A percentile compares a stretch with the other conserved stretches of the same genome.
Conservation (phyloP, 176 grass and related monocot genomes). For the Aegilops tauschii region DNA sequence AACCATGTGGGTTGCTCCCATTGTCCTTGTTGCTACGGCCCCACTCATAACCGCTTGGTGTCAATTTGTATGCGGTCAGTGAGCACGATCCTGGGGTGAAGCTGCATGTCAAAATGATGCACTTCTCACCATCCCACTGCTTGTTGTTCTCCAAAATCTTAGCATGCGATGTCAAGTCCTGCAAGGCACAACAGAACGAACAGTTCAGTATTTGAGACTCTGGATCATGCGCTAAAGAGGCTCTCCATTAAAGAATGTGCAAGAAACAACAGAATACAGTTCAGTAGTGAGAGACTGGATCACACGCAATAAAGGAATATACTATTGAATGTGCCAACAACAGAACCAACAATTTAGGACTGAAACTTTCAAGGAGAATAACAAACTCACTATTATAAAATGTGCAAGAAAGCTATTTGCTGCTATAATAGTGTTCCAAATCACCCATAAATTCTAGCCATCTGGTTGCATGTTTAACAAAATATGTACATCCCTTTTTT, state of each 20-base stretch:
- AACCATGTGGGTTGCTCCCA: slow-evolving; percentile 95
- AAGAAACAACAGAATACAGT: neutral
- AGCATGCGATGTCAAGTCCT: slow-evolving; percentile 86
- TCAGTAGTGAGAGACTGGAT: neutral
- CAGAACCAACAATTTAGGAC: neutral
- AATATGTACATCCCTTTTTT: no score
- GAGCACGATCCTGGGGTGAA: slow-evolving; percentile 96
- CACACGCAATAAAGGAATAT: neutral
- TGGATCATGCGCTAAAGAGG: neutral
- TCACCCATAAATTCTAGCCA: no score
- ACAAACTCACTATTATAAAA: neutral
- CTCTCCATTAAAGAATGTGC: neutral
- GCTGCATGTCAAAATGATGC: slow-evolving; percentile 95
- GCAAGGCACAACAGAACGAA: slow-evolving; percentile 25
- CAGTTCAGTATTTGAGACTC: neutral
- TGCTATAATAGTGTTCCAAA: no score
- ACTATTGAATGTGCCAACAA: neutral
- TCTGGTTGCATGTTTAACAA: no score
- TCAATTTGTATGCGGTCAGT: slow-evolving; percentile 91
- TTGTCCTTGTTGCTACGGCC: slow-evolving; percentile 95
- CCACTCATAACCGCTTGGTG: slow-evolving; percentile 95
- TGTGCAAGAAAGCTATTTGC: neutral
- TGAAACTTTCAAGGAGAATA: neutral
- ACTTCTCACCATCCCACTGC: slow-evolving; percentile 98
- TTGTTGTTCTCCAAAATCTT: slow-evolving; percentile 89